A percentile compares a stretch with the other conserved stretches of the same genome.
Evolutionary conservation across 2,329 filamentous ascomycete species (phyloP).

Genomic region (Hypocrella siamensis): DNA sequence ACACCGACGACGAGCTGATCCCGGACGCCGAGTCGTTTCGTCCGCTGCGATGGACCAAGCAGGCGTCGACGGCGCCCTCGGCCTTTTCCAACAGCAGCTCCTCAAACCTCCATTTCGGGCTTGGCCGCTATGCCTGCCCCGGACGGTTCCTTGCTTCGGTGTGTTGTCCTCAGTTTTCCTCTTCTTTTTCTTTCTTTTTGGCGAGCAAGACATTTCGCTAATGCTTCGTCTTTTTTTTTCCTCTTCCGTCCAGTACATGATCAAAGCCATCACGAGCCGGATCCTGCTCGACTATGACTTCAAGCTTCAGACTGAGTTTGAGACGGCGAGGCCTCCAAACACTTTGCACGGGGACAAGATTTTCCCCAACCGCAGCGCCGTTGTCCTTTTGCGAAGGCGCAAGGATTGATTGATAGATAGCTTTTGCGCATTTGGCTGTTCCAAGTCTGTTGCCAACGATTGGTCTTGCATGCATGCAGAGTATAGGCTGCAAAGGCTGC

Average conservation of each 20-base stretch:
- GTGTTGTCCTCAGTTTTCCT: not conserved
- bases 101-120: conserved; percentile 6
- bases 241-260: conserved; percentile 4
- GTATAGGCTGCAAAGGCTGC: too few species aligned
- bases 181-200: not conserved
- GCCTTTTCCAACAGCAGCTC: conserved; percentile 6
- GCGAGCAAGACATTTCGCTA: not conserved
- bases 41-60: conserved; percentile 4
- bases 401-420: too few species aligned
- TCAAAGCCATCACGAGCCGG: conserved; percentile 6
- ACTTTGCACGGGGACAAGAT: conserved; percentile 6
- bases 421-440: too few species aligned
- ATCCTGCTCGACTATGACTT: conserved; percentile 6
- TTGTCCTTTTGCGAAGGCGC: conserved; percentile 4
- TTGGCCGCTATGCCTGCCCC: conserved; percentile 7
- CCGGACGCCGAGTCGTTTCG: conserved; percentile 2
- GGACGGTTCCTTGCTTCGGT: conserved; percentile 7
- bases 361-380: conserved; percentile 3
- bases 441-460: too few species aligned
- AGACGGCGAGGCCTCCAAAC: conserved; percentile 4
- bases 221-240: not conserved
- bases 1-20: conserved; percentile 2
- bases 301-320: conserved; percentile 1
- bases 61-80: conserved; percentile 1
- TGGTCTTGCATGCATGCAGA: too few species aligned